Percentiles rank a stretch among this genome's conserved stretches.
phyloP scores from a whole-genome alignment of 2,329 filamentous ascomycete species.

The Penicillium glabrum region DNA sequence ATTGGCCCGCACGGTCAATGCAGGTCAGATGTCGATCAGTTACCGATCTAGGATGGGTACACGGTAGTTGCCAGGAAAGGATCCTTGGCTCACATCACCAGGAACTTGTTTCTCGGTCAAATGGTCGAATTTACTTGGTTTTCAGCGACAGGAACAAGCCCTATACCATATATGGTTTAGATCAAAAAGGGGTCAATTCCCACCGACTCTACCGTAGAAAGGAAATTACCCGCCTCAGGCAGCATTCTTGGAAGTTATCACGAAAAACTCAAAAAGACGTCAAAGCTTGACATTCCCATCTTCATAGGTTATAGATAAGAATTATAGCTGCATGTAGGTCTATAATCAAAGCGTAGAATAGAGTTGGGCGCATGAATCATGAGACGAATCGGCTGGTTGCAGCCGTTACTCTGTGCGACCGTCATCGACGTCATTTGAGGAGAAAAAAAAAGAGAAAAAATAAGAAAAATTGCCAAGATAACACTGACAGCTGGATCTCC shows the following conservation, averaged over 20 bases:
- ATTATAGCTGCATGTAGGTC: not conserved
- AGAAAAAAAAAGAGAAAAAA: not conserved
- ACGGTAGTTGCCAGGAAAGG: not conserved
- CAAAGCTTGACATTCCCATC: not conserved
- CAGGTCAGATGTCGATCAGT: not conserved
- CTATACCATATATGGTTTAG: not conserved
- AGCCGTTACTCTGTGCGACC: constrained; percentile 6
- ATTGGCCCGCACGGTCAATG: not conserved
- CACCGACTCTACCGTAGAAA: not conserved
- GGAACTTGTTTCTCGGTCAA: not conserved
- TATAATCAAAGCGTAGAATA: not conserved
- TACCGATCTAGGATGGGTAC: not conserved
- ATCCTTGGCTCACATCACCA: not conserved
- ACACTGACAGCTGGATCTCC: not conserved
- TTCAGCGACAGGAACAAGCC: not conserved
- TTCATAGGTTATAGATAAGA: not conserved
- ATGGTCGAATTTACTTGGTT: not conserved
- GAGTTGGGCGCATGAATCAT: not conserved
- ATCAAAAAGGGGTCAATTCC: not conserved
- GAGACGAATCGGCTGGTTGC: not conserved
- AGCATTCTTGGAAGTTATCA: not conserved
- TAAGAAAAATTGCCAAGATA: not conserved
- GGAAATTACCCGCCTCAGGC: not conserved
- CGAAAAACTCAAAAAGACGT: not conserved
- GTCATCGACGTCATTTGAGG: constrained; percentile 10